phyloP scores from a whole-genome alignment of 441 rosid species.

The Croton laevigatus region DNA sequence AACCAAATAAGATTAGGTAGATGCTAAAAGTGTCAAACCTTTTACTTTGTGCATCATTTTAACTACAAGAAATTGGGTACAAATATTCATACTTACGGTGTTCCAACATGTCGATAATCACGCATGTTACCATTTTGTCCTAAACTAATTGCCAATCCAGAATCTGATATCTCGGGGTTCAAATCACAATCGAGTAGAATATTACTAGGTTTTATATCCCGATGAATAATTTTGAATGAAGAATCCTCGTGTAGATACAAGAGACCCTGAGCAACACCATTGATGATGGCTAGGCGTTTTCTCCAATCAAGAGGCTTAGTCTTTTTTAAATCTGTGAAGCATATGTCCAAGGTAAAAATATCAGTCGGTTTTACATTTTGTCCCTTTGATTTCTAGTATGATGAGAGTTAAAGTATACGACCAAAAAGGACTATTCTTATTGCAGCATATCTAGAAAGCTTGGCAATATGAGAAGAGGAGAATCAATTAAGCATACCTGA shows the following conservation, averaged over 20 bases:
- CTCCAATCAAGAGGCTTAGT: not conserved
- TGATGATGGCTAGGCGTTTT: not conserved
- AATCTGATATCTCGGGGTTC: not conserved
- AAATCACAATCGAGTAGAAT: not conserved
- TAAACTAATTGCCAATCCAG: not conserved
- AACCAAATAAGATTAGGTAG: not conserved
- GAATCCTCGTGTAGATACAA: not conserved
- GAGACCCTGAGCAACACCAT: conserved; percentile 6
- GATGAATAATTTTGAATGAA: not conserved
- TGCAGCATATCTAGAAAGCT: too few relatives aligned
- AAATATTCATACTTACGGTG: not conserved
- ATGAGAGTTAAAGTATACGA: not conserved
- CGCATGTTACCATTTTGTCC: not conserved
- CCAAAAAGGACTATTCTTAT: too few relatives aligned
- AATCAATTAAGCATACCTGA: too few relatives aligned
- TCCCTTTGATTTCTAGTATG: not conserved
- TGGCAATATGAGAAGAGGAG: not conserved
- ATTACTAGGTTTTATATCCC: not conserved
- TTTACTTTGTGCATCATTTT: too few relatives aligned
- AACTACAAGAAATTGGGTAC: too few relatives aligned
- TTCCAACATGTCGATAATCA: not conserved
- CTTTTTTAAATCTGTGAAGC: not conserved
- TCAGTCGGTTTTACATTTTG: not conserved
- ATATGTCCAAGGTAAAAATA: not conserved
- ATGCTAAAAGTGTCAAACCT: not conserved